A percentile compares a stretch with the other conserved stretches of the same genome.
Evolutionary conservation across 257 asterid species (phyloP).

Genomic region (Nicotiana noctiflora): DNA sequence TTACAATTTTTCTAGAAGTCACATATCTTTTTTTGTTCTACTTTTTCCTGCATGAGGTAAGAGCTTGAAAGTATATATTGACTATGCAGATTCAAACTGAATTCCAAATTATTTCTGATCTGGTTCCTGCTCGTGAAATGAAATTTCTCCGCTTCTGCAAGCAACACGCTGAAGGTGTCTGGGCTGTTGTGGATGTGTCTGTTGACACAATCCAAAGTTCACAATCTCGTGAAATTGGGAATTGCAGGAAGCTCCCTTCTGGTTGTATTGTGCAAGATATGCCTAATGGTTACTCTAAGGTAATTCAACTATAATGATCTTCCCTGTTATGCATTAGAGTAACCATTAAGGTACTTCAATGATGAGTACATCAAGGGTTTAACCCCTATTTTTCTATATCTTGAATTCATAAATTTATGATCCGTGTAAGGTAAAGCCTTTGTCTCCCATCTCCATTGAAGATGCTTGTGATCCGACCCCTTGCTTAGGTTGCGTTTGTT

Average conservation of each 20-base stretch:
- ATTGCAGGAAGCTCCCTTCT: conserved; percentile 77
- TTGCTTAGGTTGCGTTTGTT: background rate
- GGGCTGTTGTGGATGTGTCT: conserved; percentile 87
- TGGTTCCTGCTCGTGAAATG: conserved; percentile 46
- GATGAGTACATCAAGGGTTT: no score
- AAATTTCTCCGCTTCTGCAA: conserved; percentile 74
- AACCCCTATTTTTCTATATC: no score
- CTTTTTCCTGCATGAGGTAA: background rate
- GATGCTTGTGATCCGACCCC: background rate
- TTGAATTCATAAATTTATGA: no score
- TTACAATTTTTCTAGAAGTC: background rate
- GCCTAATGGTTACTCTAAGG: conserved; percentile 65
- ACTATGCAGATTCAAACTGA: conserved; percentile 59
- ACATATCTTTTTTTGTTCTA: background rate
- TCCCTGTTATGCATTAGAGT: no score
- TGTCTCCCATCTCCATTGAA: no score
- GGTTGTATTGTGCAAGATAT: conserved; percentile 67
- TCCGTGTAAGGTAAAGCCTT: no score
- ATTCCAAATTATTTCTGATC: conserved; percentile 63
- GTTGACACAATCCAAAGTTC: conserved; percentile 34
- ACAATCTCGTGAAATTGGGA: conserved; percentile 13
- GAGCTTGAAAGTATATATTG: background rate
- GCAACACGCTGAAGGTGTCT: conserved; percentile 52
- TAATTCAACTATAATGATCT: conserved; percentile 1
- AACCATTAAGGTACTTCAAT: no score